Evolutionary conservation across 192 early-diverging fungal species (phyloP).

Genomic region (Coemansia sp.): DNA sequence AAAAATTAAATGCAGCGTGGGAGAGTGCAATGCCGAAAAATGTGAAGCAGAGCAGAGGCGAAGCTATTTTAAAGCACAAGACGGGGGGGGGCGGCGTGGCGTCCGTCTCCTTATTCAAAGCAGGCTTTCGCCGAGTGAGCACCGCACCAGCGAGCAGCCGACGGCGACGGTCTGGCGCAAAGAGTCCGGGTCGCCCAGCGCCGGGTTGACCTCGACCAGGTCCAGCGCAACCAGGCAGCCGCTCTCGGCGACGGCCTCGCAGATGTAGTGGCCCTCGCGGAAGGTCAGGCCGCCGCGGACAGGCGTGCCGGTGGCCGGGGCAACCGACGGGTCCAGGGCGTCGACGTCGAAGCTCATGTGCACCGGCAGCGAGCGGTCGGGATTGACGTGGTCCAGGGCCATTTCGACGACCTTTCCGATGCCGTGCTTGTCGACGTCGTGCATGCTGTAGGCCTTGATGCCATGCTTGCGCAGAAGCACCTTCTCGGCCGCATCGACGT

Average conservation of each 20-base stretch:
- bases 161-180: constrained; percentile 83
- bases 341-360: constrained; percentile 95
- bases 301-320: constrained; percentile 92
- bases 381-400: constrained; percentile 86
- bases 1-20: no score
- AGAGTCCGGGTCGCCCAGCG: constrained; percentile 70
- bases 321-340: constrained; percentile 89
- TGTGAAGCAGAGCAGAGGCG: no score
- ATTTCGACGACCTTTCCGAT: constrained; percentile 91
- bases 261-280: constrained; percentile 96
- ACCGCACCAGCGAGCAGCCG: constrained; percentile 85
- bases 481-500: constrained; percentile 89
- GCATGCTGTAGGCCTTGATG: constrained; percentile 96
- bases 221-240: constrained; percentile 86
- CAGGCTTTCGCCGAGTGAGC: constrained; percentile 80
- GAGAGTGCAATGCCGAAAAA: no score
- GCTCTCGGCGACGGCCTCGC: constrained; percentile 85
- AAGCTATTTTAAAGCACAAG: no score
- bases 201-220: constrained; percentile 94
- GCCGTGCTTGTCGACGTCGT: constrained; percentile 91
- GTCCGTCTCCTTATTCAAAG: no score
- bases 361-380: constrained; percentile 65
- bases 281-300: constrained; percentile 93
- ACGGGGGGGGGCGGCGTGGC: no score
- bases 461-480: constrained; percentile 71